phyloP scores from a whole-genome alignment of 345 rosid genomes.

The Raphanus raphanistrum region DNA sequence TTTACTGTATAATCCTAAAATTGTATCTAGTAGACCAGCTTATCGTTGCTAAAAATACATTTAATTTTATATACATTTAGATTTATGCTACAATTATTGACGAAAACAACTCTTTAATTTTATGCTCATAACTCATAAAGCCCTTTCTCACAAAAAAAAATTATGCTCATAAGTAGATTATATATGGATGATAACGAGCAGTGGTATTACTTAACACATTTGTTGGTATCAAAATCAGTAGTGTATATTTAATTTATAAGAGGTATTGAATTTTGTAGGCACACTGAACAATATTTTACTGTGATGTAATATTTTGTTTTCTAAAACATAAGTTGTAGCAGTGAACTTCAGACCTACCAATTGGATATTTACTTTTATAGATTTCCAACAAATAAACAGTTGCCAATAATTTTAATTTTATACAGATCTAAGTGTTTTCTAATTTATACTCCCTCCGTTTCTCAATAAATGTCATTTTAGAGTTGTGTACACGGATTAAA shows the following conservation, averaged over 20 bases:
- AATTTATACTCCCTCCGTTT: too few species aligned
- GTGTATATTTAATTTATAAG: not conserved
- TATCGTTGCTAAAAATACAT: not conserved
- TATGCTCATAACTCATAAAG: not conserved
- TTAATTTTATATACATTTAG: not conserved
- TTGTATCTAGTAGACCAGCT: not conserved
- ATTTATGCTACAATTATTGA: conserved; percentile 7
- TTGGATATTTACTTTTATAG: not conserved
- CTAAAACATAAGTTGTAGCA: not conserved
- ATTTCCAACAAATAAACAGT: not conserved
- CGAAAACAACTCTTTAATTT: not conserved
- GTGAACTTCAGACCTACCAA: not conserved
- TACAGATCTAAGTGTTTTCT: not conserved
- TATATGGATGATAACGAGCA: conserved; percentile 9
- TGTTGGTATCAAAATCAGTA: not conserved
- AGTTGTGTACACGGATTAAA: too few species aligned
- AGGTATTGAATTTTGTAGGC: not conserved
- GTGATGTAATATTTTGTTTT: not conserved
- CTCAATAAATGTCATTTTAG: too few species aligned
- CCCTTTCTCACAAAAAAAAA: too few species aligned
- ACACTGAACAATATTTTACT: not conserved
- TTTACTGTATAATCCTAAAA: not conserved
- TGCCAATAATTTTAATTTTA: not conserved
- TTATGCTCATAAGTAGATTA: not conserved
- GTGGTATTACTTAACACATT: not conserved